Percentiles rank a stretch among this genome's conserved stretches.
phyloP scores from a whole-genome alignment of 1,139 yeast species.

The Kodamaea ohmeri region DNA sequence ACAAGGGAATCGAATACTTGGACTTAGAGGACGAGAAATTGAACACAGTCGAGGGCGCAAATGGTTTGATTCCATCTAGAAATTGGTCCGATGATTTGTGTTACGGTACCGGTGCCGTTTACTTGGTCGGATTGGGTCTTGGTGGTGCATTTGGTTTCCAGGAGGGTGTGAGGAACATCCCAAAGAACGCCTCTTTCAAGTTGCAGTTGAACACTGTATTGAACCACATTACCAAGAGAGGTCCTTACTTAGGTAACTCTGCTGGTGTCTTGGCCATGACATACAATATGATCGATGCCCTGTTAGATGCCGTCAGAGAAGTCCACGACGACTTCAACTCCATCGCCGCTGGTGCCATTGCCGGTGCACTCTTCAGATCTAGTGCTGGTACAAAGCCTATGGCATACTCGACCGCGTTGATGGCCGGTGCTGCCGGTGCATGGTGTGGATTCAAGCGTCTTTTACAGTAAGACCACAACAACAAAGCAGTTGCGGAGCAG shows the following conservation, averaged over 20 bases:
- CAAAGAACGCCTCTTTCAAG: slow-evolving; percentile 69
- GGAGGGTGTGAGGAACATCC: slow-evolving; percentile 79
- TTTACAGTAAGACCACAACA: slow-evolving; percentile 17
- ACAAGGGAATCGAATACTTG: slow-evolving; percentile 82
- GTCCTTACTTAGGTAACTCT: slow-evolving; percentile 91
- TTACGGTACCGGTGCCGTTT: slow-evolving; percentile 96
- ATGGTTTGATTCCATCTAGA: slow-evolving; percentile 78
- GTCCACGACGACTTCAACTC: slow-evolving; percentile 86
- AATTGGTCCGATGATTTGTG: slow-evolving; percentile 97
- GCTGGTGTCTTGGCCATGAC: slow-evolving; percentile 92
- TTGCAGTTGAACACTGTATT: slow-evolving; percentile 84
- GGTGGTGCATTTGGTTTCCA: slow-evolving; percentile 90
- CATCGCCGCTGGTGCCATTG: slow-evolving; percentile 81
- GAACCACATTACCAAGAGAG: slow-evolving; percentile 90
- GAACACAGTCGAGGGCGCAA: slow-evolving; percentile 75
- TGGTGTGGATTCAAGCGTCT: slow-evolving; percentile 84
- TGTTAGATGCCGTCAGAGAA: slow-evolving; percentile 78
- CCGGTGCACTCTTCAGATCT: slow-evolving; percentile 90
- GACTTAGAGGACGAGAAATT: slow-evolving; percentile 80
- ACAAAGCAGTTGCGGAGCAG: slow-evolving; percentile 4
- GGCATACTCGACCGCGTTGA: slow-evolving; percentile 81
- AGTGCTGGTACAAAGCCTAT: slow-evolving; percentile 83
- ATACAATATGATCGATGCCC: slow-evolving; percentile 79
- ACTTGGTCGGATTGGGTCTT: slow-evolving; percentile 64
- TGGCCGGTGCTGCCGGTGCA: slow-evolving; percentile 86